Evolutionary conservation across 352 stramenopile genomes (phyloP), one percentile per base, ranked within the genome.

Genomic region (Peronospora tabacina): DNA sequence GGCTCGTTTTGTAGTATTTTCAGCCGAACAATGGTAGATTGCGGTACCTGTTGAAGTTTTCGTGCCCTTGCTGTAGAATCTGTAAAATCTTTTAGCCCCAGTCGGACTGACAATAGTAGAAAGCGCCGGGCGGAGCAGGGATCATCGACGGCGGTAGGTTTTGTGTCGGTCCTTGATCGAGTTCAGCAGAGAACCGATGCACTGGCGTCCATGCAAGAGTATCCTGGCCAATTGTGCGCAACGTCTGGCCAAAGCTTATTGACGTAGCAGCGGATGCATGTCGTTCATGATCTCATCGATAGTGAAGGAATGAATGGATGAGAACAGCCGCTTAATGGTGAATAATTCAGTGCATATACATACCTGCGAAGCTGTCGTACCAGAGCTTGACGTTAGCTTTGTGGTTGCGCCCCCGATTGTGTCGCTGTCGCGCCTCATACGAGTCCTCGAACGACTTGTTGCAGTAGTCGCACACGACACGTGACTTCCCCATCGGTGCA

Each of bases 311-410:
- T 43, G 9, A n/a, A 56, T 49, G 38, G 39, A 43, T 24, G 29
- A 49, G 49, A 13, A 17, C 20, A 7, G 20, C 3, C 17, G 28
- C 15, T 22, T 12, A 7, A 7, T 29, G 13, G 12, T 28, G 8
- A 44, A 20, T 5, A 30, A 15, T 13, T 22, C 0, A 35, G 24
- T 34, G 26, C 13, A 44, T 44, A 3, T 10, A 11, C 28, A 17
- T 66, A 87, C 76, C 79, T 68, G 61, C 54, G 47, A 89, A 79
- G 58, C 77, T 85, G 55, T 85, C 80, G 66, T 85, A 90, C 75
- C 75, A 93, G 40, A 88, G 68, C 48, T 90, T 88, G 36, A 93
- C 82, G 57, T 93, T 93, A 15, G 67, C 49, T 47, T 81, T 85
- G 58, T 93, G 82, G 47, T 75, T 82, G 44, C 82, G 77, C 0